These are phyloP conservation scores for Aspergillus pseudotamarii DNA, from an alignment of 2,329 filamentous ascomycete species.

Conservation along the genomic window DNA sequence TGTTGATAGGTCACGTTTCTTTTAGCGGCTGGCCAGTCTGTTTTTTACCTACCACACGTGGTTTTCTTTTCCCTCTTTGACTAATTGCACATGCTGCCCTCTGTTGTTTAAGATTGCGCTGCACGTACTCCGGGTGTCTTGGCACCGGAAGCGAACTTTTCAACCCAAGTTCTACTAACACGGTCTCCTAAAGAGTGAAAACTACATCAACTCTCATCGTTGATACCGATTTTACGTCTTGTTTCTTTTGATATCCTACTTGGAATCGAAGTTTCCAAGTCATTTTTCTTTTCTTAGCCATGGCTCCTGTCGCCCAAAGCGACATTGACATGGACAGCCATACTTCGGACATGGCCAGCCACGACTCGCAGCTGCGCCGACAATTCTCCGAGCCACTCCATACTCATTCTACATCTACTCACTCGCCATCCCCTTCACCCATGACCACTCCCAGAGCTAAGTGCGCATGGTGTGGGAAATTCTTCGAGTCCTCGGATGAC, in stretches of 20 bases:
- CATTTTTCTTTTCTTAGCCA: conserved; percentile 18
- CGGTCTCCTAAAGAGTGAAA: conserved; percentile 7
- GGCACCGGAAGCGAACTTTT: conserved; percentile 40
- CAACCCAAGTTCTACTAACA: conserved; percentile 29
- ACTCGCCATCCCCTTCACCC: conserved; percentile 38
- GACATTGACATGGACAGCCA: conserved; percentile 40
- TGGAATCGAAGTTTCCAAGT: neutral
- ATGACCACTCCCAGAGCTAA: conserved; percentile 27
- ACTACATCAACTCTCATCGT: neutral
- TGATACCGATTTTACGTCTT: neutral
- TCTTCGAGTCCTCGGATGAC: conserved; percentile 31
- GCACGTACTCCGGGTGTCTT: conserved; percentile 33
- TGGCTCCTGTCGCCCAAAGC: conserved; percentile 37
- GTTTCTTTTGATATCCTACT: conserved; percentile 10
- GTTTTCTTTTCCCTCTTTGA: conserved; percentile 4
- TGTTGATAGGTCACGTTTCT: neutral
- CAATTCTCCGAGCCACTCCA: conserved; percentile 43
- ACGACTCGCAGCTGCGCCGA: conserved; percentile 40
- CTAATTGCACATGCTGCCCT: conserved; percentile 6
- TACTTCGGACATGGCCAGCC: conserved; percentile 41
- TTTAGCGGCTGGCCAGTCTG: neutral
- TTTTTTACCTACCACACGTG: neutral
- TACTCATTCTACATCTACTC: conserved; percentile 37
- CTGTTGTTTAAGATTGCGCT: conserved; percentile 17
- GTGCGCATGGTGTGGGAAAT: conserved; percentile 42